These are phyloP conservation scores for Nakataea oryzae DNA, from an alignment of 2,329 filamentous ascomycete genomes.

Conservation along the genomic window DNA sequence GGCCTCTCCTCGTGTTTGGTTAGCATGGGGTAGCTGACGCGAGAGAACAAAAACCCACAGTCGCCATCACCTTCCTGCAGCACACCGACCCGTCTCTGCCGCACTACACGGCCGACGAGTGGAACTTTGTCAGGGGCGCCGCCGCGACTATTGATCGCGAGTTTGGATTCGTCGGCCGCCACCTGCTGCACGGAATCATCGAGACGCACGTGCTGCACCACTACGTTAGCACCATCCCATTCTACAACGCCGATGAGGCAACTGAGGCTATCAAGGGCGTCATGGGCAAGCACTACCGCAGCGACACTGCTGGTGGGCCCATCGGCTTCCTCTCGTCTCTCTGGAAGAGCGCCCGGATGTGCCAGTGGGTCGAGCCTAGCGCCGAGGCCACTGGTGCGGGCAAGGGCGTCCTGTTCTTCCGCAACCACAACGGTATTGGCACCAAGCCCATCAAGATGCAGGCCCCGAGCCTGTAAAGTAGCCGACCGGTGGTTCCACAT, in stretches of 20 bases:
- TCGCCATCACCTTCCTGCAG: conserved; percentile 93
- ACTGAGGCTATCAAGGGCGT: conserved; percentile 49
- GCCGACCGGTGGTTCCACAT: too few relatives aligned
- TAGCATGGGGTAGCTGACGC: background rate
- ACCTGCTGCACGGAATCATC: conserved; percentile 86
- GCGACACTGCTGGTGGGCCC: conserved; percentile 66
- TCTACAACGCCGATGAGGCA: conserved; percentile 16
- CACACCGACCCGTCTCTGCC: conserved; percentile 91
- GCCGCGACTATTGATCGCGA: conserved; percentile 94
- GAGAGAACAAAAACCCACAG: conserved; percentile 28
- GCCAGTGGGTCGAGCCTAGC: conserved; percentile 96
- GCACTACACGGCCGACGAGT: conserved; percentile 75
- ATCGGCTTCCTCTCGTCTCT: conserved; percentile 76
- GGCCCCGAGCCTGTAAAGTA: background rate
- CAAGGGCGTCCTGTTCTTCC: conserved; percentile 85
- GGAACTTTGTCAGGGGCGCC: conserved; percentile 88
- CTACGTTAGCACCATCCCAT: conserved; percentile 84
- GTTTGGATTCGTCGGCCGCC: conserved; percentile 86
- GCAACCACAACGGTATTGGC: conserved; percentile 85
- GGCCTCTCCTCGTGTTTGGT: background rate
- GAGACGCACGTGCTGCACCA: conserved; percentile 97
- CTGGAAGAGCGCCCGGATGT: conserved; percentile 72
- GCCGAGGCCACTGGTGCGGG: conserved; percentile 69
- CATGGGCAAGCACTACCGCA: conserved; percentile 93
- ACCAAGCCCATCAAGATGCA: conserved; percentile 26